A percentile compares a stretch with the other conserved stretches of the same genome.
phyloP scores from a whole-genome alignment of 768 basidiomycete species.

The Xerocomellus intermedius region DNA sequence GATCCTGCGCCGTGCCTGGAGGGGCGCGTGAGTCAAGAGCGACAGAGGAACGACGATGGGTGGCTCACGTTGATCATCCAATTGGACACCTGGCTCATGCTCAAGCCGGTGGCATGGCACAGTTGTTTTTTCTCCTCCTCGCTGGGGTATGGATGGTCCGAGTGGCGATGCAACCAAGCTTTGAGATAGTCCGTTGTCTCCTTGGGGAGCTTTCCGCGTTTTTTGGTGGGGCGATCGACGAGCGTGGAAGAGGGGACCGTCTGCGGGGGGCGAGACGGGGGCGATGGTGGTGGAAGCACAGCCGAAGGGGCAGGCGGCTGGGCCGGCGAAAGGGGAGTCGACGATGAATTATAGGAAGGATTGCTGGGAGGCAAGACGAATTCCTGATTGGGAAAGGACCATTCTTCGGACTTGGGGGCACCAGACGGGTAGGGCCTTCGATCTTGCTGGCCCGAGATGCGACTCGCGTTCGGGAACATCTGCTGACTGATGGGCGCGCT shows the following conservation, averaged over 20 bases:
- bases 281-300: slow-evolving; percentile 45
- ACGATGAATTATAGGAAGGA: slow-evolving; percentile 24
- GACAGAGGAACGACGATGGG: slow-evolving; percentile 16
- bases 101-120: slow-evolving; percentile 80
- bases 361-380: slow-evolving; percentile 43
- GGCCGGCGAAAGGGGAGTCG: slow-evolving; percentile 44
- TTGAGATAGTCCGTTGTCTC: slow-evolving; percentile 89
- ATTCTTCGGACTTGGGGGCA: slow-evolving; percentile 63
- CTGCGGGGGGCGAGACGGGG: slow-evolving; percentile 50
- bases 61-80: slow-evolving; percentile 86
- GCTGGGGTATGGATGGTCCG: slow-evolving; percentile 85
- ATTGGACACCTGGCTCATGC: slow-evolving; percentile 88
- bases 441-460: slow-evolving; percentile 70
- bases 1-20: slow-evolving; percentile 76
- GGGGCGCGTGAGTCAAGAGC: slow-evolving; percentile 13
- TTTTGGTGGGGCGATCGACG: slow-evolving; percentile 75
- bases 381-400: slow-evolving; percentile 64
- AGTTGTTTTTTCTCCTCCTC: slow-evolving; percentile 91
- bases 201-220: slow-evolving; percentile 86
- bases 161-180: slow-evolving; percentile 84
- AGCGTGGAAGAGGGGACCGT: slow-evolving; percentile 53
- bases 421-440: slow-evolving; percentile 48
- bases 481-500: slow-evolving; percentile 56
- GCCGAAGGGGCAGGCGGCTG: slow-evolving; percentile 28
- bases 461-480: slow-evolving; percentile 60